Evolutionary conservation across 2,329 filamentous ascomycete genomes (phyloP), one percentile per base, ranked within the genome.

Genomic region (Lecanicillium sp.): DNA sequence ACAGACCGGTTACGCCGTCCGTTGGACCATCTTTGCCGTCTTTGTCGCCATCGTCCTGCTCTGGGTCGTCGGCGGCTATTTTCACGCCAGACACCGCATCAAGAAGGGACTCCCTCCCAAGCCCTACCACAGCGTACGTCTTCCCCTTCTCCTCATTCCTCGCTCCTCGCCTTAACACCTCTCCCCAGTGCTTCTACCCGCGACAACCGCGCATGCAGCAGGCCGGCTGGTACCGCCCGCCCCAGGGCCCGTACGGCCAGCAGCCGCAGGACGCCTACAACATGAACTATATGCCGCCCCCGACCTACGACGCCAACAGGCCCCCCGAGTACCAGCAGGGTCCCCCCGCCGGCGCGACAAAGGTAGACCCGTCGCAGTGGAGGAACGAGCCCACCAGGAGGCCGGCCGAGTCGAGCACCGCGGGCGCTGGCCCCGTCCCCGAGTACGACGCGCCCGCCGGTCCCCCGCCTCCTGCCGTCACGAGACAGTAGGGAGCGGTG

Each of bases 11-110:
- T 66, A 75, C 48, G 82, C 83, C 50, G 70, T 89, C 58, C 86
- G 87, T 65, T 91, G 86, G 79, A 73, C 76, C 39, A 67, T 91
- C 51, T 79, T 90, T 59, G 75, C 78, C 51, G 67, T 71, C 52
- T 62, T 91, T 54, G 70, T 87, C 56, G 50, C 74, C 48, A 48
- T 81, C 51, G 66, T 87, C 58, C 62, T 79, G 44, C 57, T 73
- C 35, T 88, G 82, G 72, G 71, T 90, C 58, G 55, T 87, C 46
- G 72, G 79, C 51, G 86, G 85, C 52, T 85, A 86, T 63, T 66
- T 78, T 39, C 87, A 91, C 65, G 87, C 86, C 38, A 79, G 79
- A 62, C 67, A 68, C 38, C 75, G 87, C 39, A 71, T 90, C 54
- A 73, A 70, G 52, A 83, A 81, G 62, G 86, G 86, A 2, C 69